Evolutionary conservation across 306 rosid species (phyloP).

Genomic region (Vigna trinervia): DNA sequence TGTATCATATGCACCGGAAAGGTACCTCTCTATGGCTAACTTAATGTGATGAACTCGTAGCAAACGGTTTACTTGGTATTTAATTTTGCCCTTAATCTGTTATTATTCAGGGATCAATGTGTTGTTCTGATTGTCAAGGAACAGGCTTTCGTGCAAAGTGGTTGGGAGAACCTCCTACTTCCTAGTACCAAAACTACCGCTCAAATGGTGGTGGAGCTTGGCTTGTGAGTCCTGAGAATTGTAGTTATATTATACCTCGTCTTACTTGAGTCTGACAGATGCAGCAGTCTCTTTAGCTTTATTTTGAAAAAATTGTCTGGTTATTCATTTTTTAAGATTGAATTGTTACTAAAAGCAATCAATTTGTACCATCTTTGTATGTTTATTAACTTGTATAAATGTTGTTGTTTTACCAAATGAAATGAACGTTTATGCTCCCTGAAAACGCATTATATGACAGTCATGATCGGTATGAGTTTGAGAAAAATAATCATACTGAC

Average conservation of each 20-base stretch:
- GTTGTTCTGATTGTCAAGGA: slow-evolving; percentile 59
- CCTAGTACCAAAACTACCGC: slow-evolving; percentile 51
- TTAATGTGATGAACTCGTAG: slow-evolving; percentile 41
- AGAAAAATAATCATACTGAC: neutral
- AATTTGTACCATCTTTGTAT: slow-evolving; percentile 6
- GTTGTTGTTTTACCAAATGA: slow-evolving; percentile 31
- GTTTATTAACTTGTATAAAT: slow-evolving; percentile 28
- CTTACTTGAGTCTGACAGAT: slow-evolving; percentile 21
- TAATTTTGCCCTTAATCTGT: neutral
- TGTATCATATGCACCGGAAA: slow-evolving; percentile 84
- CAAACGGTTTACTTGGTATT: neutral
- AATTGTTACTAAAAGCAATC: slow-evolving; percentile 31
- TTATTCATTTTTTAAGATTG: slow-evolving; percentile 8
- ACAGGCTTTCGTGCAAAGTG: slow-evolving; percentile 67
- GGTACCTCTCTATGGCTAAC: slow-evolving; percentile 50
- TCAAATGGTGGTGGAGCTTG: slow-evolving; percentile 13
- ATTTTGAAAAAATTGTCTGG: slow-evolving; percentile 35
- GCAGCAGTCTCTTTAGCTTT: slow-evolving; percentile 33
- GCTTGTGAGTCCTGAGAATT: slow-evolving; percentile 27
- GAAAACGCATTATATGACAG: slow-evolving; percentile 14
- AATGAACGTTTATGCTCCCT: slow-evolving; percentile 13
- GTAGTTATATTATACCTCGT: slow-evolving; percentile 17
- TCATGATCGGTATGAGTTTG: neutral
- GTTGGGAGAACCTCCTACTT: slow-evolving; percentile 84
- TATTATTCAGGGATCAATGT: slow-evolving; percentile 50